These are phyloP conservation scores for Cercophora sp. DNA, from an alignment of 495 filamentous ascomycete species.

Conservation along the genomic window DNA sequence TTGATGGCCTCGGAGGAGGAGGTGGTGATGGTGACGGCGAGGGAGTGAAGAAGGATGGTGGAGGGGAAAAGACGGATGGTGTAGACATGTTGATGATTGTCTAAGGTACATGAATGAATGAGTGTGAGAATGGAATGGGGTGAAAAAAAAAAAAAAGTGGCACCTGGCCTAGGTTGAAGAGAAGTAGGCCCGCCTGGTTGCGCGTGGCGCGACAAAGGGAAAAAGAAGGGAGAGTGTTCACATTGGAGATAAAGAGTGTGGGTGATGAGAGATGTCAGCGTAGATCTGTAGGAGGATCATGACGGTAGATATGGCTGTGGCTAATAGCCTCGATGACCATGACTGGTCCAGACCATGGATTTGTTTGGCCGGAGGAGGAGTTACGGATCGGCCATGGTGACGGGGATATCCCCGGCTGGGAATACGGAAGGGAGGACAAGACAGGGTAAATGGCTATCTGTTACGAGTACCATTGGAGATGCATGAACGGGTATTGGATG, in stretches of 20 bases:
- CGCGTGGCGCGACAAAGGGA: too few species aligned
- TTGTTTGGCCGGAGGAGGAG: too few species aligned
- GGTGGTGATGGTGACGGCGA: not conserved
- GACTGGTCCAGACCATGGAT: not conserved
- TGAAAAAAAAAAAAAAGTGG: not conserved
- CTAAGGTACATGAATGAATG: not conserved
- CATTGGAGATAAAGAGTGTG: too few species aligned
- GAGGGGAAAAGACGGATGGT: not conserved
- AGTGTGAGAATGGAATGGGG: not conserved
- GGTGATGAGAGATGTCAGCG: not conserved
- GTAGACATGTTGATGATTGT: not conserved
- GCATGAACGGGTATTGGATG: not conserved
- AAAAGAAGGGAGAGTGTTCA: too few species aligned
- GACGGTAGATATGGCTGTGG: not conserved
- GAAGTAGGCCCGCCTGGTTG: not conserved
- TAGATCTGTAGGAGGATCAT: not conserved
- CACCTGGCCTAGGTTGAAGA: not conserved
- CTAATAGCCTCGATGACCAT: not conserved
- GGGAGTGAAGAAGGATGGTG: not conserved
- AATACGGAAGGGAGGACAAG: not conserved
- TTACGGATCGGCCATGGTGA: too few species aligned
- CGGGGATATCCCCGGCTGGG: too few species aligned
- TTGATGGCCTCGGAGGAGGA: not conserved
- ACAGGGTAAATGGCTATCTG: conserved; percentile 18
- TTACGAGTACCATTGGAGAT: conserved; percentile 1